Evolutionary conservation across 2,329 filamentous ascomycete genomes (phyloP), one percentile per base, ranked within the genome.

Genomic region (Botrytis galanthina): DNA sequence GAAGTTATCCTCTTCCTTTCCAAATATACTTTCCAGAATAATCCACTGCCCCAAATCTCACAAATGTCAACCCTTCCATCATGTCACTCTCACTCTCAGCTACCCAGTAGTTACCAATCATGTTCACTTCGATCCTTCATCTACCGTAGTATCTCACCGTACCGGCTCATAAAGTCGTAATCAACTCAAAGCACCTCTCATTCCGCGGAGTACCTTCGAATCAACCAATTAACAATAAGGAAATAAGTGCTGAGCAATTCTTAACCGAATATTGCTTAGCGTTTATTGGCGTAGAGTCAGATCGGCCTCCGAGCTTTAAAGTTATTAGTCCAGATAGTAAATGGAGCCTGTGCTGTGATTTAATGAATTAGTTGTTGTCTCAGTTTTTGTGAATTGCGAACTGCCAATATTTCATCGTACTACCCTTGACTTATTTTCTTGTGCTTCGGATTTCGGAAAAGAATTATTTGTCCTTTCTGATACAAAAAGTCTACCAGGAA

Each of bases 231-330:
- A 68, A 12, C 46, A 4, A 29, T 20, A 4, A 20, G 39, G 37
- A 72, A 69, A 69, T 59, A 51, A 39, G 26, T 51, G 66, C 48
- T 68, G 46, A 68, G 66, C 26, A 68, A 57, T 68, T 37, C 4
- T 57, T n/a, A 37, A 29, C 26, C 66, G 22, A 57, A 68, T 42
- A 10, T 14, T 14, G 66, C 20, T 42, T 68, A 68, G 66, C 35
- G 66, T 22, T 5, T 8, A 1, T 20, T 54, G 46, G 22, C 26
- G 22, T 7, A 48, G 46, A 61, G 35, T 61, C 18, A 57, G 26
- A 22, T 68, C 66, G 66, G 35, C 18, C 66, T 57, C 66, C 66
- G 66, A 57, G 32, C 32, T n/a, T 54, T 39, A 67, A 67, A 67
- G 46, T 54, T 67, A 46, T 22, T 44, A 46, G 39, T n/a, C 61